Evolutionary conservation across 2,329 filamentous ascomycete species (phyloP), one percentile per base, ranked within the genome.

Genomic region (Fusarium torreyae): DNA sequence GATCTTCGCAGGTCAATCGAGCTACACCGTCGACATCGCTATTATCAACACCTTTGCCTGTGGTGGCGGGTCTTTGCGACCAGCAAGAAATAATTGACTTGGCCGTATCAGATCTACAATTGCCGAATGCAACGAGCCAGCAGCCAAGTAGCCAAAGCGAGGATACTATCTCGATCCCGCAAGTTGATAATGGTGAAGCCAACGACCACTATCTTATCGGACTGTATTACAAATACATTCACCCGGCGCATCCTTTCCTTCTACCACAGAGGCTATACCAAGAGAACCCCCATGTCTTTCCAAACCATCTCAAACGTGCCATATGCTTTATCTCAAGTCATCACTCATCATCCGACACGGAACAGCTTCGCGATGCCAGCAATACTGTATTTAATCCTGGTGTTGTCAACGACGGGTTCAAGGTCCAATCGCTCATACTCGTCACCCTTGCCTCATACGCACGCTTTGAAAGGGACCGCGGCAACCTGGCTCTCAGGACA

Each of bases 281-380:
- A 18, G 17, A 39, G 18, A 28, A 51, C 11, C 48, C 14, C 14
- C 18, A 11, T 11, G 17, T 51, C 18, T 51, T 51, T 34, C 48
- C 48, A 51, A 17, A 40, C 24, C 48, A 51, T 51, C 48, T 51
- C 17, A 51, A 51, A 14, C 48, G 36, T n/a, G 33, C 48, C 14
- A 51, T 51, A 18, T 51, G 24, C 34, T 51, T 51, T 18, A 38
- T 51, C n/a, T 14, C 48, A 22, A 51, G 48, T n/a, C 48, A 51
- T 40, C 34, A 51, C 34, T 39, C 33, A 9, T 9, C 34, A 6
- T 36, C 48, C 20, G 31, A 17, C 24, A 26, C 48, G 5, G 48
- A 51, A n/a, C 48, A 51, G 11, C 36, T 26, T 28, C 20, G 34
- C 20, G 31, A n/a, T 51, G 31, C 48, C 11, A 51, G 34, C 31